These are phyloP conservation scores for Nigrospora osmanthi DNA, from an alignment of 2,329 filamentous ascomycete genomes.

Conservation along the genomic window DNA sequence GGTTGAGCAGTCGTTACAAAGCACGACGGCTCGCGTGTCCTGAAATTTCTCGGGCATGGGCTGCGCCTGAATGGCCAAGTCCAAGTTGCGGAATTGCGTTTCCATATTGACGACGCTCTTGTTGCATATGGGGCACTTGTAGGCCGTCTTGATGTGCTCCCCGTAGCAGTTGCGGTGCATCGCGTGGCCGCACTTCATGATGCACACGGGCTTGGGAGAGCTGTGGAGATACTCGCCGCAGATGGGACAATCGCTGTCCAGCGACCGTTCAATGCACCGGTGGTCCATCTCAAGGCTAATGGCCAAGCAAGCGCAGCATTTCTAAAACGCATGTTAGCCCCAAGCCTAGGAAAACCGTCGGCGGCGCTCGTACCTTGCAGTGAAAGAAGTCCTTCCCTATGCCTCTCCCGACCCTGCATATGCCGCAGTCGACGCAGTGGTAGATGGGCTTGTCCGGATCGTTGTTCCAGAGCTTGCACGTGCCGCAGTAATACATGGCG, in stretches of 20 bases:
- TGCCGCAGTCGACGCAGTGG: conserved; percentile 92
- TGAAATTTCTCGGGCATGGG: conserved; percentile 85
- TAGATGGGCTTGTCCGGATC: conserved; percentile 87
- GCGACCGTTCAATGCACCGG: conserved; percentile 89
- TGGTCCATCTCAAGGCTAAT: conserved; percentile 80
- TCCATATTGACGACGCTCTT: conserved; percentile 98
- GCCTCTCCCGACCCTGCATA: conserved; percentile 84
- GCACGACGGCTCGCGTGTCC: conserved; percentile 72
- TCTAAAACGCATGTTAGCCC: conserved; percentile 37
- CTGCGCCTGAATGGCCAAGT: conserved; percentile 77
- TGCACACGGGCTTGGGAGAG: conserved; percentile 79
- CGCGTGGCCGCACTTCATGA: conserved; percentile 92
- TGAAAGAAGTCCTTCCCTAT: conserved; percentile 96
- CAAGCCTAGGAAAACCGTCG: neutral
- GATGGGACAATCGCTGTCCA: conserved; percentile 93
- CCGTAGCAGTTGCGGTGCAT: conserved; percentile 88
- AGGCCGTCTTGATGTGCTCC: conserved; percentile 80
- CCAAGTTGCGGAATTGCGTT: conserved; percentile 82
- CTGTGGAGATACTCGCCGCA: conserved; percentile 97
- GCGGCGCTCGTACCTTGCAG: conserved; percentile 65
- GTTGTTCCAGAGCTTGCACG: conserved; percentile 97
- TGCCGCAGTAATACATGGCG: conserved; percentile 85
- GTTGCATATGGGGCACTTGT: conserved; percentile 94
- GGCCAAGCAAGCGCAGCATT: conserved; percentile 88
- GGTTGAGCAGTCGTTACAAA: conserved; percentile 91